Conservation (phyloP, 2,329 filamentous ascomycete species). For the Penicillium sp. region DNA sequence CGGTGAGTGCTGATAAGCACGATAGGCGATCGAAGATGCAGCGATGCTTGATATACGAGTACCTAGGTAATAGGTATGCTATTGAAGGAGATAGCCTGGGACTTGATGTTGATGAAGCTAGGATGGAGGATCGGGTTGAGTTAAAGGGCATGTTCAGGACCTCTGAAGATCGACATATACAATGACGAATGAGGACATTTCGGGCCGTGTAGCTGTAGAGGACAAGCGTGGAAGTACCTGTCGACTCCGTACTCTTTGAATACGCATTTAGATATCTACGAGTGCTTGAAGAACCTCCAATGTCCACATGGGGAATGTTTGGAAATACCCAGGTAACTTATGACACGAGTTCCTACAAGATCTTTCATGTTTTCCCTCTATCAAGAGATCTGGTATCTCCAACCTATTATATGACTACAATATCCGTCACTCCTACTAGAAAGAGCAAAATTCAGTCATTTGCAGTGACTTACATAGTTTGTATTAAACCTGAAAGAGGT, state of each 20-base stretch:
- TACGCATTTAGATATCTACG: no score
- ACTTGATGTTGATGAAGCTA: background rate
- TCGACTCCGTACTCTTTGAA: no score
- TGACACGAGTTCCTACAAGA: no score
- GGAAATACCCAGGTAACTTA: no score
- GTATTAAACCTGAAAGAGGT: background rate
- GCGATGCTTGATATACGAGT: background rate
- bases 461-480: background rate
- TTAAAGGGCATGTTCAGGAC: background rate
- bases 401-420: no score
- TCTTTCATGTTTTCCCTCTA: no score
- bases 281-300: no score
- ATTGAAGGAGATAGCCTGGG: background rate
- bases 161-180: background rate
- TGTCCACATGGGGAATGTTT: no score
- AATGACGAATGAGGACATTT: background rate
- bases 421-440: no score
- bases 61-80: background rate
- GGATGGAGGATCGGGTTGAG: background rate
- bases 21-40: background rate
- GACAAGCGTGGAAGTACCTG: no score
- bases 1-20: conserved; percentile 10
- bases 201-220: background rate
- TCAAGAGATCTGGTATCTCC: no score
- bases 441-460: background rate